These are phyloP conservation scores for Exophiala aquamarina DNA, from an alignment of 2,329 filamentous ascomycete genomes.

Conservation along the genomic window DNA sequence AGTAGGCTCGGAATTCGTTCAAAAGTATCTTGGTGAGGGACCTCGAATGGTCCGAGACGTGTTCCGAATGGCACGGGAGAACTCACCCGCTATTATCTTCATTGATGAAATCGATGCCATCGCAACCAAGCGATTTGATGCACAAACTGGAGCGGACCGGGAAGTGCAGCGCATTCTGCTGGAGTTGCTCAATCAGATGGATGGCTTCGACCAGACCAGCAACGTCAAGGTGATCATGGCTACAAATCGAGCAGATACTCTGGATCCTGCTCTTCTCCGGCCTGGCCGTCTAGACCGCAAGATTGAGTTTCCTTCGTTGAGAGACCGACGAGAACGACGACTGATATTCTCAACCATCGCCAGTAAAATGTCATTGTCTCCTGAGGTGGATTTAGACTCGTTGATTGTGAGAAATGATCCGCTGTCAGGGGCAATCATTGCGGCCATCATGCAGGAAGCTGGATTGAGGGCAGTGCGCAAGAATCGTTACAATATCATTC, in stretches of 20 bases:
- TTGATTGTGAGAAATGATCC: slow-evolving; percentile 97
- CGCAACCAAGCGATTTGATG: slow-evolving; percentile 98
- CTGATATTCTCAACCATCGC: slow-evolving; percentile 98
- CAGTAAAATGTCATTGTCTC: slow-evolving; percentile 92
- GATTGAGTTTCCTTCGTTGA: slow-evolving; percentile 96
- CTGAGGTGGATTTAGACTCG: slow-evolving; percentile 93
- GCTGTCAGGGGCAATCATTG: slow-evolving; percentile 90
- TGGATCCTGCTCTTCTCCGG: slow-evolving; percentile 90
- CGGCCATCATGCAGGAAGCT: slow-evolving; percentile 98
- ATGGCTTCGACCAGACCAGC: slow-evolving; percentile 96
- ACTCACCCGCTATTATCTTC: slow-evolving; percentile 98
- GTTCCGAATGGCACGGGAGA: slow-evolving; percentile 98
- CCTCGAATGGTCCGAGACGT: slow-evolving; percentile 99
- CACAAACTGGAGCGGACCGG: slow-evolving; percentile 94
- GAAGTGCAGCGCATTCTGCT: slow-evolving; percentile 98
- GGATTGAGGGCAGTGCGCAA: slow-evolving; percentile 91
- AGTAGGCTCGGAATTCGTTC: slow-evolving; percentile 96
- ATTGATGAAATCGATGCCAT: slow-evolving; percentile 99
- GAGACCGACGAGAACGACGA: slow-evolving; percentile 89
- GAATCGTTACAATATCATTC: slow-evolving; percentile 99
- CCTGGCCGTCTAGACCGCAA: slow-evolving; percentile 95
- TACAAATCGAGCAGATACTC: slow-evolving; percentile 94
- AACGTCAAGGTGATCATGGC: slow-evolving; percentile 99
- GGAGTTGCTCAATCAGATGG: slow-evolving; percentile 98
- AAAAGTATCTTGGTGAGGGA: slow-evolving; percentile 97